Evolutionary conservation across 805 yeast genomes (phyloP).

Genomic region (Candida michaelii): DNA sequence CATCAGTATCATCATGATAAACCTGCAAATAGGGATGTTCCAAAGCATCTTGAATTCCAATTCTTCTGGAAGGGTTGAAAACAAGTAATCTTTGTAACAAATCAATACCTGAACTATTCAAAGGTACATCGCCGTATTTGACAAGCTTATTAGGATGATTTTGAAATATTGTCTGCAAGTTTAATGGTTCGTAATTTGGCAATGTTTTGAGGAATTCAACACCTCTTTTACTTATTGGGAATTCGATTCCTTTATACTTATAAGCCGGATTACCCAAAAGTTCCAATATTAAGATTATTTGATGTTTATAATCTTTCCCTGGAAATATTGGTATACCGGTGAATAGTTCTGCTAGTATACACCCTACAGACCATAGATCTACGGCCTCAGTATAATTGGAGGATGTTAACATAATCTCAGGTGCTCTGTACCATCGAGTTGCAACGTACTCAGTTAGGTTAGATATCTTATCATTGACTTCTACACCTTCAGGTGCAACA

Average conservation of each 20-base stretch:
- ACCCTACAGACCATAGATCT: conserved; percentile 81
- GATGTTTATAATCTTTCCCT: conserved; percentile 73
- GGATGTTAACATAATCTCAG: conserved; percentile 75
- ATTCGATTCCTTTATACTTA: conserved; percentile 15
- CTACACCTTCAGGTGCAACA: conserved; percentile 5
- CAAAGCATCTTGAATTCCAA: conserved; percentile 85
- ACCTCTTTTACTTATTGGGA: conserved; percentile 27
- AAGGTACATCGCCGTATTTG: conserved; percentile 14
- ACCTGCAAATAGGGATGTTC: conserved; percentile 82
- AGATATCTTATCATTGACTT: conserved; percentile 23
- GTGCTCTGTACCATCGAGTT: conserved; percentile 83
- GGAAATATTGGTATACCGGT: conserved; percentile 66
- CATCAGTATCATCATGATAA: conserved; percentile 59
- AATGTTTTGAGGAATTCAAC: conserved; percentile 25
- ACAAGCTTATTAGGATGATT: conserved; percentile 21
- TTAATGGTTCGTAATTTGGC: conserved; percentile 20
- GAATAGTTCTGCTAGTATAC: conserved; percentile 71
- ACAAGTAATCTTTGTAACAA: conserved; percentile 65
- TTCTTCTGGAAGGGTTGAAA: conserved; percentile 82
- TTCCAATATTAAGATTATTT: conserved; percentile 62
- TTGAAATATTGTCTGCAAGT: conserved; percentile 19
- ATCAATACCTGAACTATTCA: conserved; percentile 31
- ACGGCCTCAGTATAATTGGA: conserved; percentile 75
- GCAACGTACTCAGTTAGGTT: conserved; percentile 80
- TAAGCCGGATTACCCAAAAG: conserved; percentile 64